These are phyloP conservation scores for Hura crepitans DNA, from an alignment of 441 rosid species.

Conservation along the genomic window DNA sequence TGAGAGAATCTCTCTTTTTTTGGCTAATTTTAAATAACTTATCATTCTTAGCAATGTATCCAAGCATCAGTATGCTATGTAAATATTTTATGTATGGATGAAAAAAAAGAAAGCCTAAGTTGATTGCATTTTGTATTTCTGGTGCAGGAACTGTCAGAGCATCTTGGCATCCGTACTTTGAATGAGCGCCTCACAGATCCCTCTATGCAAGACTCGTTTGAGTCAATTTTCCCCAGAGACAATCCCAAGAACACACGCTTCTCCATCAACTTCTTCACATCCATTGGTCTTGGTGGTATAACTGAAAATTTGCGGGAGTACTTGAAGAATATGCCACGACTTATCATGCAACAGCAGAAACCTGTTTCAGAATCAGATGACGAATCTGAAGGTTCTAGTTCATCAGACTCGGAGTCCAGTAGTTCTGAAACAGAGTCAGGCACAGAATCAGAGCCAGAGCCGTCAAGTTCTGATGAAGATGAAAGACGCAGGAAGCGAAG, in stretches of 20 bases:
- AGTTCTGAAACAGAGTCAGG: slow-evolving; percentile 35
- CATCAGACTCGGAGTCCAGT: slow-evolving; percentile 37
- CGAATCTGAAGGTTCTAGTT: slow-evolving; percentile 33
- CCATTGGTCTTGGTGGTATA: slow-evolving; percentile 89
- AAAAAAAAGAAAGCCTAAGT: no score
- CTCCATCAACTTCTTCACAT: slow-evolving; percentile 82
- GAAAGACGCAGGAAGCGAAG: background rate
- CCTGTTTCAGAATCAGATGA: slow-evolving; percentile 33
- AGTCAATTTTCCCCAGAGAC: slow-evolving; percentile 77
- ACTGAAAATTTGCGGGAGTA: slow-evolving; percentile 80
- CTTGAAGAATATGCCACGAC: slow-evolving; percentile 87
- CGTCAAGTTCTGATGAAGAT: slow-evolving; percentile 33
- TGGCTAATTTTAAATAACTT: no score
- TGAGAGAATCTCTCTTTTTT: no score
- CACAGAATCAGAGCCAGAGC: slow-evolving; percentile 37
- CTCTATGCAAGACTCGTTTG: slow-evolving; percentile 60
- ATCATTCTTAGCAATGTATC: no score
- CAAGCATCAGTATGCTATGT: no score
- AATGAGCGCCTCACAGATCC: slow-evolving; percentile 78
- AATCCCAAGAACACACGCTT: slow-evolving; percentile 84
- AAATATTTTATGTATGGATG: no score
- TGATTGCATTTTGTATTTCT: background rate
- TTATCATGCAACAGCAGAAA: slow-evolving; percentile 82
- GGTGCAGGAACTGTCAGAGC: slow-evolving; percentile 6
- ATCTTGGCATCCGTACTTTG: slow-evolving; percentile 17